These are phyloP conservation scores for Punctularia strigosozonata DNA, from an alignment of 768 basidiomycete species.

Conservation along the genomic window DNA sequence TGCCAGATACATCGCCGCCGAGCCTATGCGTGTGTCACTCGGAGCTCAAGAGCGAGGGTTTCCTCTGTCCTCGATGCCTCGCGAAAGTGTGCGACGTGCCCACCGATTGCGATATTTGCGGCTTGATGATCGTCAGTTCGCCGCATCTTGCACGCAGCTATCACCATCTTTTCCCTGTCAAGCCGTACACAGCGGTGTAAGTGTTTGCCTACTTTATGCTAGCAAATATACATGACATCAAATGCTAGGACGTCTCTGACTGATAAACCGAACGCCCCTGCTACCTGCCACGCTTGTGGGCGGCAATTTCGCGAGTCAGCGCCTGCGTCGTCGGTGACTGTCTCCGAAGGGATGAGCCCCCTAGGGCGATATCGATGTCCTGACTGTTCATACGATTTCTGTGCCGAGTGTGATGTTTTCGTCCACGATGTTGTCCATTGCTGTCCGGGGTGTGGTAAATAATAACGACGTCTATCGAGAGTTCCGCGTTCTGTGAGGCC, in stretches of 20 bases:
- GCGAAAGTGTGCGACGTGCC: constrained; percentile 96
- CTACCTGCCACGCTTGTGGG: constrained; percentile 70
- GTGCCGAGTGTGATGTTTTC: constrained; percentile 92
- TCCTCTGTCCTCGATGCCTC: constrained; percentile 88
- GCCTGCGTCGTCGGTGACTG: constrained; percentile 23
- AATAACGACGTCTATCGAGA: too few relatives aligned
- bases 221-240: constrained; percentile 2
- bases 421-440: constrained; percentile 93
- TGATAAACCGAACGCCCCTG: constrained; percentile 21
- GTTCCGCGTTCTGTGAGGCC: too few relatives aligned
- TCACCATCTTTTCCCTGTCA: constrained; percentile 92
- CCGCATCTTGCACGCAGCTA: constrained; percentile 96
- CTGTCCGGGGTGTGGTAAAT: constrained; percentile 76
- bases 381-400: constrained; percentile 80
- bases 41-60: constrained; percentile 84
- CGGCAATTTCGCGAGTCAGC: constrained; percentile 45
- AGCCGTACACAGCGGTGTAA: constrained; percentile 71
- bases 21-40: constrained; percentile 92
- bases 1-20: constrained; percentile 73
- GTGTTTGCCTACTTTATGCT: constrained; percentile 18
- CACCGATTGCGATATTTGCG: constrained; percentile 95
- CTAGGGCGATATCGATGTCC: constrained; percentile 84
- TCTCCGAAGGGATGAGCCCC: constrained; percentile 63
- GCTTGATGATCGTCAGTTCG: constrained; percentile 94
- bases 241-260: constrained; percentile 26